Conservation (phyloP, 805 yeast genomes). For the Saturnispora zaruensis region DNA sequence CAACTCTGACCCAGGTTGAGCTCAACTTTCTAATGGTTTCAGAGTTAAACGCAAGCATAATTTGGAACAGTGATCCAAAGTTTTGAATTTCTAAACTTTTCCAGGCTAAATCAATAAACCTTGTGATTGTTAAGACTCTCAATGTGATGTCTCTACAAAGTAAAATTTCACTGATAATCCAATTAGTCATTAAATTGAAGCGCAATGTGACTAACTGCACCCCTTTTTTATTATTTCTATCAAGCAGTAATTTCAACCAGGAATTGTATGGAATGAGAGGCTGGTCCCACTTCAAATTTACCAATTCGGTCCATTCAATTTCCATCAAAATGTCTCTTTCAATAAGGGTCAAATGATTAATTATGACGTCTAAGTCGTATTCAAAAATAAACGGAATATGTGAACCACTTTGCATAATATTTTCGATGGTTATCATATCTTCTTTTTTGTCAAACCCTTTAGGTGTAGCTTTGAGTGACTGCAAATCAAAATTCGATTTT, state of each 20-base stretch:
- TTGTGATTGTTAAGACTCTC: slow-evolving; percentile 63
- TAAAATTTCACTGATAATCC: slow-evolving; percentile 85
- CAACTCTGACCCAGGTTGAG: slow-evolving; percentile 66
- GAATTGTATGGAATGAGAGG: slow-evolving; percentile 62
- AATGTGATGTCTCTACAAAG: slow-evolving; percentile 54
- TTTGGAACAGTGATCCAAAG: slow-evolving; percentile 80
- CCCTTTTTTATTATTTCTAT: slow-evolving; percentile 44
- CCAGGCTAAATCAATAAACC: slow-evolving; percentile 80
- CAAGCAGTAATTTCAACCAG: slow-evolving; percentile 72
- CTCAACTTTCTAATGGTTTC: slow-evolving; percentile 48
- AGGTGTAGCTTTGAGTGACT: slow-evolving; percentile 24
- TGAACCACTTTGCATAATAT: slow-evolving; percentile 36
- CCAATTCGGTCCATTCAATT: slow-evolving; percentile 85
- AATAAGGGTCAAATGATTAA: slow-evolving; percentile 77
- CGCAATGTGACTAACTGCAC: slow-evolving; percentile 75
- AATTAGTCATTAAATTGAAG: slow-evolving; percentile 80
- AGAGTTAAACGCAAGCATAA: slow-evolving; percentile 71
- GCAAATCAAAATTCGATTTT: slow-evolving; percentile 23
- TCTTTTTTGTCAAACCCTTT: slow-evolving; percentile 15
- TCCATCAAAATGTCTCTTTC: slow-evolving; percentile 79
- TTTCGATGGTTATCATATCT: slow-evolving; percentile 27
- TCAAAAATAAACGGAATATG: slow-evolving; percentile 81
- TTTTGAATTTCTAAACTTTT: slow-evolving; percentile 68
- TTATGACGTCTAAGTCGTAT: slow-evolving; percentile 56
- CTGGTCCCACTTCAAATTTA: slow-evolving; percentile 67